Evolutionary conservation across 2,329 filamentous ascomycete species (phyloP), one percentile per base, ranked within the genome.

Genomic region (Calonectria montana): DNA sequence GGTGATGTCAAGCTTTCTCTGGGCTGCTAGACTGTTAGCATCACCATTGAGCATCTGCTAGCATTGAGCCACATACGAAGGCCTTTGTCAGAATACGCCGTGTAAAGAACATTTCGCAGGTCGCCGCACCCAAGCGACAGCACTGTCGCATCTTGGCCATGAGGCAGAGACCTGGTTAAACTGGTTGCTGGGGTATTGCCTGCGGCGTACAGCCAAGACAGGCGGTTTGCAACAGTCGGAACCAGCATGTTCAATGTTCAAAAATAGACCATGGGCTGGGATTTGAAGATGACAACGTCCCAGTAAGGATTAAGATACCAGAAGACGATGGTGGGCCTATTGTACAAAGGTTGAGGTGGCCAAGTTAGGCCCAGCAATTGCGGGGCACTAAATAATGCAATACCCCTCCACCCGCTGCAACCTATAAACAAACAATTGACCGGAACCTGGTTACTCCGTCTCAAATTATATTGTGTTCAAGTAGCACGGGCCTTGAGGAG

Each of bases 111-210:
- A 72, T 89, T 88, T 15, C 89, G 85, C 50, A 87, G 81, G 80
- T 92, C 90, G 13, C 89, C 88, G 68, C 88, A 90, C 2, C 88
- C 89, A 3, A 92, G 83, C 1, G 88, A 83, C 18, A 92, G 83
- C 6, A 91, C 80, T 57, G 85, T 80, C 2, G 84, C 88, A 76
- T 88, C 82, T n/a, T 85, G 73, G 4, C 87, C 88, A 12, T 86
- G 86, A 0, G 89, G 87, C 2, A 90, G 74, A 39, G 83, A 80
- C 61, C 84, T 81, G 0, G 86, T 86, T 10, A 91, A 79, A 74
- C 84, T 87, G 9, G 86, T 81, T 6, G 90, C 88, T 4, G 89
- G 87, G 0, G 87, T 90, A 77, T 89, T 89, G 27, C 89, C 88
- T n/a, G 87, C 81, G 1, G 88, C 86, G 64, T 88, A 88, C 25